phyloP scores from a whole-genome alignment of 495 filamentous ascomycete species.

The Cudoniella acicularis region DNA sequence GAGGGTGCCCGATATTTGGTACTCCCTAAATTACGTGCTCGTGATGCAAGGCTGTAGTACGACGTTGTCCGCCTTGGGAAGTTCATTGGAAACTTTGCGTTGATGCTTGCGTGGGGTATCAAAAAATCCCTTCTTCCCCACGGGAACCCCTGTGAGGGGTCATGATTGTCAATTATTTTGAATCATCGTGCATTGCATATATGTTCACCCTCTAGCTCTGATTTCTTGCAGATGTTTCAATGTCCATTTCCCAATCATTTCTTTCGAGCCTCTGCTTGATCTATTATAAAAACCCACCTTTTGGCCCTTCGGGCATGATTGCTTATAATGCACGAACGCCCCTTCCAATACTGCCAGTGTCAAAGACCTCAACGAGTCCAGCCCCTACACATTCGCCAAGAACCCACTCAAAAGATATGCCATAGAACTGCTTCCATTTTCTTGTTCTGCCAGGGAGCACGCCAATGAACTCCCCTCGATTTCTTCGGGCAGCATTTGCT shows the following conservation, averaged over 20 bases:
- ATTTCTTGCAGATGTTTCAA: no score
- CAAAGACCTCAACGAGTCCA: conserved; percentile 79
- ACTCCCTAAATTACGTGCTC: not conserved
- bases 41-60: not conserved
- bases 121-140: not conserved
- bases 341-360: conserved; percentile 76
- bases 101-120: not conserved
- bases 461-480: conserved; percentile 64
- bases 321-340: conserved; percentile 57
- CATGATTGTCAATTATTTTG: no score
- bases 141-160: not conserved
- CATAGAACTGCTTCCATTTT: conserved; percentile 80
- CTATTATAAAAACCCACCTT: no score
- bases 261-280: no score
- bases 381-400: conserved; percentile 74
- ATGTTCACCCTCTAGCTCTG: no score
- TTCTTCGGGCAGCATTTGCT: conserved; percentile 55
- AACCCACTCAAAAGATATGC: conserved; percentile 74
- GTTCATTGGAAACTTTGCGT: not conserved
- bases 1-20: not conserved
- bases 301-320: no score
- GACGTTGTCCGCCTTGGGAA: not conserved
- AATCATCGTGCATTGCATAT: no score
- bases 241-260: no score
- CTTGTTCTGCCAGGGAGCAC: conserved; percentile 71